Evolutionary conservation across 2,329 filamentous ascomycete species (phyloP).

Genomic region (Verticillium albo-atrum): DNA sequence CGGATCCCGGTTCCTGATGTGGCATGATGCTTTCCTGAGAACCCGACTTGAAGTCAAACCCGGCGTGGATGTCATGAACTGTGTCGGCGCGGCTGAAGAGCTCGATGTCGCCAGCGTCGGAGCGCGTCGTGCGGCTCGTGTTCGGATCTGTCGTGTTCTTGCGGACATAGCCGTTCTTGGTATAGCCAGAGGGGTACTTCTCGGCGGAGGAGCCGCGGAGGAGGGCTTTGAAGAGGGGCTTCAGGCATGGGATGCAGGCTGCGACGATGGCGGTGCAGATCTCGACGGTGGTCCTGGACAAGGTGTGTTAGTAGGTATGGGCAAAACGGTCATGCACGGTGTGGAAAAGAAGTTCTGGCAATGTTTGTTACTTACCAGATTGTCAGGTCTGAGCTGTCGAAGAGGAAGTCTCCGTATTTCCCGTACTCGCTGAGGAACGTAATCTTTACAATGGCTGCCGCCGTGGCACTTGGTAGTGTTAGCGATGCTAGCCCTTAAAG

Average conservation of each 20-base stretch:
- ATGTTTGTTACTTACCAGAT: slow-evolving; percentile 15
- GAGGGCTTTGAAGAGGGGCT: slow-evolving; percentile 18
- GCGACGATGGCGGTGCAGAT: slow-evolving; percentile 22
- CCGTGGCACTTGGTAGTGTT: slow-evolving; percentile 9
- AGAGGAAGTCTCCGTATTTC: slow-evolving; percentile 21
- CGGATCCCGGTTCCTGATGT: not conserved
- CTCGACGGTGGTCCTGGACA: slow-evolving; percentile 19
- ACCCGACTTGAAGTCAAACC: slow-evolving; percentile 1
- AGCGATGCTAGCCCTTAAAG: not conserved
- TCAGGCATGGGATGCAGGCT: slow-evolving; percentile 20
- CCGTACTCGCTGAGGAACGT: slow-evolving; percentile 17
- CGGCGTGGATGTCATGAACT: not conserved
- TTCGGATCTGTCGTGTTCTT: not conserved
- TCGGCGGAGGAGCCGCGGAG: slow-evolving; percentile 5
- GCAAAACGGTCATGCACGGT: too few relatives aligned
- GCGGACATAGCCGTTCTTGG: slow-evolving; percentile 3
- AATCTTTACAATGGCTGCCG: slow-evolving; percentile 20
- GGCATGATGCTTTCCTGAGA: slow-evolving; percentile 6
- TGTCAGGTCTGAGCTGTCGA: slow-evolving; percentile 19
- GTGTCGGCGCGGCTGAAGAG: slow-evolving; percentile 2
- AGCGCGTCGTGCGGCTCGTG: not conserved
- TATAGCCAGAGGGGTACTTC: not conserved
- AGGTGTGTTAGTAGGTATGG: not conserved
- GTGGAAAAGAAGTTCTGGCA: not conserved
- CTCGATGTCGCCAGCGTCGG: not conserved